Percentiles rank a stretch among this genome's conserved stretches.
Conservation (phyloP, 805 yeast species). For the Schizosaccharomyces osmophilus region DNA sequence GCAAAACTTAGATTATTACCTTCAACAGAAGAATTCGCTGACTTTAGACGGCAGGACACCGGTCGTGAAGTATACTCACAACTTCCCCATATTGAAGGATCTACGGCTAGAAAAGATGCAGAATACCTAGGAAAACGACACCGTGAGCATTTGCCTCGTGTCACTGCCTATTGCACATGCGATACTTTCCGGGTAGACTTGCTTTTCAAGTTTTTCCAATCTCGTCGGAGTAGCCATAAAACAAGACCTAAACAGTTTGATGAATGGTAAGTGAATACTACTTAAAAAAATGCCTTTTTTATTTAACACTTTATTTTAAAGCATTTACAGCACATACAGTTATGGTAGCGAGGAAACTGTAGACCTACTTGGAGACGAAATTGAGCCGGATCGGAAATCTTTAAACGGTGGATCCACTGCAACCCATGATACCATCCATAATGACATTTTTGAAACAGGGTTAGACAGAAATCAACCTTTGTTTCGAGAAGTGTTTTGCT, state of each 20-base stretch:
- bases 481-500: conserved; percentile 44
- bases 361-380: background rate
- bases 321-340: background rate
- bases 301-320: background rate
- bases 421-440: background rate
- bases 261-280: conserved; percentile 31
- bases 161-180: conserved; percentile 89
- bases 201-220: conserved; percentile 60
- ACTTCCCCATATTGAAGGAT: conserved; percentile 58
- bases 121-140: conserved; percentile 74
- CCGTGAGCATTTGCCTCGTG: conserved; percentile 66
- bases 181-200: conserved; percentile 81
- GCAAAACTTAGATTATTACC: conserved; percentile 80
- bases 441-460: background rate
- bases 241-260: conserved; percentile 74
- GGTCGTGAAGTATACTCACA: conserved; percentile 53
- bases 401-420: background rate
- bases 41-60: conserved; percentile 13
- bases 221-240: conserved; percentile 30
- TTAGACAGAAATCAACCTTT: background rate
- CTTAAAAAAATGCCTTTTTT: background rate
- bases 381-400: background rate
- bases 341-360: background rate
- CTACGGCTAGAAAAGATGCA: conserved; percentile 75
- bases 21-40: conserved; percentile 14